Base-by-base conservation (phyloP, 2,329 filamentous ascomycete genomes). In the Taxawa tesnikishii region DNA sequence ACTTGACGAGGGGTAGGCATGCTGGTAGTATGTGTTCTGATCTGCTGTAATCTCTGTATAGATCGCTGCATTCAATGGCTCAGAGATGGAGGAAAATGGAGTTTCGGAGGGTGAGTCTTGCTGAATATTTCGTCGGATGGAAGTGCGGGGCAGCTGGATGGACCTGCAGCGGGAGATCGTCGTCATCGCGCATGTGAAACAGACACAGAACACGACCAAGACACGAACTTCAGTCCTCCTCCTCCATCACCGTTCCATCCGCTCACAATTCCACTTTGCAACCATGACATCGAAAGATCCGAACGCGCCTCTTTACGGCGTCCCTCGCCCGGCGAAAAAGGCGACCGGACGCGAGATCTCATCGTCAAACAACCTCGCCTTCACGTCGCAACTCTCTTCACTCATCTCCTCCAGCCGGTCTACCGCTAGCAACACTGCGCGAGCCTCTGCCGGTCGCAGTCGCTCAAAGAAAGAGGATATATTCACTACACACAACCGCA, bases 381-480 rank as follows among this genome's bases (percentile, higher is more conserved):
- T 98, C 62, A 76, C 81, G n/a, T 83, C 83, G 8, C 82, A 90
- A 43, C 73, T 96, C 40, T 79, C 81, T 45, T 82, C 78, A 28
- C 74, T 94, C 34, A 83, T 94, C 58, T 60, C 67, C 19, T 42
- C 59, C 14, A 47, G 62, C 36, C 38, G 56, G 36, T 53, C 62
- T 37, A 44, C 55, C n/a, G 58, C 52, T 29, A 44, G 49, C 26
- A 39, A 60, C 15, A 38, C 55, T 28, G 29, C 50, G 7, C 43
- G 59, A 11, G 46, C 60, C 5, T 51, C 59, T n/a, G 28, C 52
- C 5, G 68, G 63, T 21, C 69, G 77, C 18, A 47, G 68, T 2
- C 65, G 71, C 21, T 56, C 72, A 38, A 60, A 60, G 16, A 84
- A 82, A 55, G 63, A 74, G 21, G 73, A 79, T 51, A 73, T 87